Percentiles rank a stretch among this genome's conserved stretches.
These are phyloP conservation scores for Solanum virginianum DNA, from an alignment of 257 asterid species.

Conservation along the genomic window DNA sequence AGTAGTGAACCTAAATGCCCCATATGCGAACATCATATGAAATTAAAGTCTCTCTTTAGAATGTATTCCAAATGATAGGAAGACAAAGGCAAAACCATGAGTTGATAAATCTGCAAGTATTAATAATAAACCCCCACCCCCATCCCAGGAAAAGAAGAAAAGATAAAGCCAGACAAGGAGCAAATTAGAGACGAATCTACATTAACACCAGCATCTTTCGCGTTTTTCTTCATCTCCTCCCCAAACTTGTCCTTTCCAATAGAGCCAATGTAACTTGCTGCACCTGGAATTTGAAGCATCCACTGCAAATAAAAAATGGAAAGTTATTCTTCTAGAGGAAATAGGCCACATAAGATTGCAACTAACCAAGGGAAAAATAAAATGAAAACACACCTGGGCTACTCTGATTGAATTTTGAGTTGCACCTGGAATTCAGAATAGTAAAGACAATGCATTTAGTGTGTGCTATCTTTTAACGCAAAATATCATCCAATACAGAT, in stretches of 20 bases:
- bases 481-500: neutral
- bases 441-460: neutral
- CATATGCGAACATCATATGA: neutral
- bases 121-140: neutral
- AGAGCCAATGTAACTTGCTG: constrained; percentile 68
- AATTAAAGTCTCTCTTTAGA: neutral
- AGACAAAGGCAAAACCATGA: neutral
- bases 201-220: constrained; percentile 66
- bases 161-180: neutral
- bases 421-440: constrained; percentile 48
- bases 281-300: constrained; percentile 65
- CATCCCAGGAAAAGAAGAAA: neutral
- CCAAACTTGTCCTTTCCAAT: constrained; percentile 73
- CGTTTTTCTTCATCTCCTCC: constrained; percentile 84
- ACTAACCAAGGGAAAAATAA: neutral
- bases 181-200: constrained; percentile 21
- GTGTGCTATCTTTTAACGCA: neutral
- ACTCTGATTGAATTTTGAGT: constrained; percentile 94
- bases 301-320: constrained; percentile 15
- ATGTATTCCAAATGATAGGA: neutral
- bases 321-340: neutral
- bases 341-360: neutral
- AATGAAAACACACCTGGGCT: constrained; percentile 54
- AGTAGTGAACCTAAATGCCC: constrained; percentile 55
- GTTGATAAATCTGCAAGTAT: neutral